These are phyloP conservation scores for Pleurotus ostreatus DNA, from an alignment of 768 basidiomycete species.

Conservation along the genomic window DNA sequence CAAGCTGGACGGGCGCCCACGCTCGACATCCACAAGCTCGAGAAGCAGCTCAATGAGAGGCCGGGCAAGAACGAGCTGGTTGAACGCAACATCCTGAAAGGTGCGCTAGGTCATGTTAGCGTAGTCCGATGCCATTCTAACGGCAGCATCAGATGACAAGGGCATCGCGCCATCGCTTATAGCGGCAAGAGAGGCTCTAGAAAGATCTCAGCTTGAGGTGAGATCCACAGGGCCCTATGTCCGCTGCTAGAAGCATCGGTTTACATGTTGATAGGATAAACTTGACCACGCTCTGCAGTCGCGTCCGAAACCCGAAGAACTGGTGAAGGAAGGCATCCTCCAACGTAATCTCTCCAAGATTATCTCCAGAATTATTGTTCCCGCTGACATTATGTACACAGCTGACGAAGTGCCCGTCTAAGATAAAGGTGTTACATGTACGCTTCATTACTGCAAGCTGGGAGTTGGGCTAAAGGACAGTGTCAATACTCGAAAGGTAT, in stretches of 20 bases:
- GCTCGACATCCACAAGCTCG: conserved; percentile 36
- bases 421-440: neutral
- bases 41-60: conserved; percentile 48
- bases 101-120: conserved; percentile 16
- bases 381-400: conserved; percentile 8
- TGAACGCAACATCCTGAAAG: conserved; percentile 70
- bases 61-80: conserved; percentile 59
- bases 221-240: conserved; percentile 9
- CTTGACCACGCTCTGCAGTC: conserved; percentile 56
- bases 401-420: conserved; percentile 21
- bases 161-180: conserved; percentile 55
- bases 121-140: no score
- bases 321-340: conserved; percentile 65
- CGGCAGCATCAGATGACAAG: conserved; percentile 45
- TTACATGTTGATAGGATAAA: conserved; percentile 41
- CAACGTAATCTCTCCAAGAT: conserved; percentile 18
- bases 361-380: neutral
- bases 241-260: neutral
- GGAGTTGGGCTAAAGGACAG: neutral
- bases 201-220: conserved; percentile 63
- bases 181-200: conserved; percentile 55
- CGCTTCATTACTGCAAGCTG: no score
- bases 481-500: neutral
- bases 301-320: conserved; percentile 56
- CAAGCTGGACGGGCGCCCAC: conserved; percentile 37